Evolutionary conservation across 257 asterid species (phyloP).

Genomic region (Jaltomata sinuosa): DNA sequence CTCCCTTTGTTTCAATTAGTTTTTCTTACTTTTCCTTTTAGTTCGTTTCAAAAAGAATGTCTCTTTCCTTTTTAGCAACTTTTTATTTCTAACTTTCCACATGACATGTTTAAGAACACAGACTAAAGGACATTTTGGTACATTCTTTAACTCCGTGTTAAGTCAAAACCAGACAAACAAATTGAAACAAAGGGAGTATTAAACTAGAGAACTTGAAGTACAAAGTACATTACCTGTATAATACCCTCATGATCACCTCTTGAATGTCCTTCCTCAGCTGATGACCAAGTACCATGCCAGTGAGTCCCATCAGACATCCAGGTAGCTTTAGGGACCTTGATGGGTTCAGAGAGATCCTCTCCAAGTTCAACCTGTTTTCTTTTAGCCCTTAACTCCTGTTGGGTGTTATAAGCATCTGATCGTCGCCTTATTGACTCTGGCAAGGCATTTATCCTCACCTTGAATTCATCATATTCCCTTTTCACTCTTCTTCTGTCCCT

Average conservation of each 20-base stretch:
- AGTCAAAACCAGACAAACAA: too few species aligned
- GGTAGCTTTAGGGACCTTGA: constrained; percentile 66
- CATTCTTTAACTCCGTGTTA: too few species aligned
- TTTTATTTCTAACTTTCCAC: too few species aligned
- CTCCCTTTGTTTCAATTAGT: too few species aligned
- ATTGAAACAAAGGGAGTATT: not conserved
- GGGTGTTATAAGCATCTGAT: constrained; percentile 85
- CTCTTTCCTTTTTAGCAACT: too few species aligned
- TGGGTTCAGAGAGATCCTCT: constrained; percentile 32
- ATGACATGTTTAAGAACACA: too few species aligned
- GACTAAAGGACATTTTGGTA: too few species aligned
- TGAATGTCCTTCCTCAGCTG: constrained; percentile 61
- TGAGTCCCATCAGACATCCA: constrained; percentile 95
- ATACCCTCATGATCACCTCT: constrained; percentile 87
- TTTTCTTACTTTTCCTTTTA: too few species aligned
- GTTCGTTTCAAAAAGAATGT: too few species aligned
- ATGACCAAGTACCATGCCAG: constrained; percentile 91
- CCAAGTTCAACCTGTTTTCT: constrained; percentile 65
- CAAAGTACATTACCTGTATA: constrained; percentile 52
- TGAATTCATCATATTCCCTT: constrained; percentile 80
- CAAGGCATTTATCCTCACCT: constrained; percentile 78
- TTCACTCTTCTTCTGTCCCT: constrained; percentile 76
- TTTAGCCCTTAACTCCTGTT: constrained; percentile 60
- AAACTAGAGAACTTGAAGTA: not conserved
- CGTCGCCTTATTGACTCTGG: constrained; percentile 77